Base-by-base conservation (phyloP, 2,329 filamentous ascomycete genomes). In the Ophiostoma ips region DNA sequence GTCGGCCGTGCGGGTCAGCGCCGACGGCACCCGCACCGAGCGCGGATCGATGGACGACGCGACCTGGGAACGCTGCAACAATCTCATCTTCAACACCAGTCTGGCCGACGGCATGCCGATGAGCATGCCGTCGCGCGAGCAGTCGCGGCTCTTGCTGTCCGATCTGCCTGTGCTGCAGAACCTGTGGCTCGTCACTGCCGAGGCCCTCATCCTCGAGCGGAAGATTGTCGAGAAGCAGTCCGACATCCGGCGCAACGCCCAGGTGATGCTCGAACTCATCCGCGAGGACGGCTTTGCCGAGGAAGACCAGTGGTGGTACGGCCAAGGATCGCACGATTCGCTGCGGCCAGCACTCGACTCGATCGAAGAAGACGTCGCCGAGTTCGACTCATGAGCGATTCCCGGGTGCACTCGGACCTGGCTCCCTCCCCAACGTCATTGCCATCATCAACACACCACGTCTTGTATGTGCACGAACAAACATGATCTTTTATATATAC, bases 251-350 rank as follows among this genome's bases (percentile, higher is more conserved):
- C 71, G 78, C 37, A 81, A 81, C 50, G 74, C 73, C 12, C 71
- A 77, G 55, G 73, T 82, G 21, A 71, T 83, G 64, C 63, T 81
- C 50, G 76, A 81, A 53, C 65, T 83, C n/a, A 81, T 83, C 55
- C 71, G 73, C 46, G 77, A 81, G 53, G 75, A 80, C 50, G 76
- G 74, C 16, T 63, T 72, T 18, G 71, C 72, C 18, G 72, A 77
- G 50, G 71, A 79, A 59, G 78, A 82, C 54, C 73, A 80, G 55
- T 82, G 78, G 76, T 72, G 72, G 66, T 79, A 79, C 56, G 75
- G 76, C 43, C 69, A 69, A 48, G 65, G 63, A 33, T 68, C 70
- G 2, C 69, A 73, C n/a, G 72, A 73, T 31, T 75, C 73, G n/a
- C 67, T 78, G 44, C 68, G 71, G 35, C 74, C 75, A 35, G 69